Base-by-base conservation (phyloP, 768 basidiomycete species). In the Rhodotorula graminis region DNA sequence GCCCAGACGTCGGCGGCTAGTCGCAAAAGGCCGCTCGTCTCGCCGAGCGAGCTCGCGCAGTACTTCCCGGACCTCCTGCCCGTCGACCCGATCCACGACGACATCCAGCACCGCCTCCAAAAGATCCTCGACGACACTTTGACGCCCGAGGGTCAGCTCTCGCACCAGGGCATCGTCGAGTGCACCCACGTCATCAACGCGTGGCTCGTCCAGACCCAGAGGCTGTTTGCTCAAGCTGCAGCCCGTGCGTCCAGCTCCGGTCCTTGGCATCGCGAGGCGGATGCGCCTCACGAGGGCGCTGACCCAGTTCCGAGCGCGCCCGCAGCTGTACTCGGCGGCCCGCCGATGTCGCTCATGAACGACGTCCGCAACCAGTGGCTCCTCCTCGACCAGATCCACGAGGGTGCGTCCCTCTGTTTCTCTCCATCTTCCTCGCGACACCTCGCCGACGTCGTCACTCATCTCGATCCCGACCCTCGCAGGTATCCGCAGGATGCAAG, bases 341-440 rank as follows among this genome's bases (percentile, higher is more conserved):
- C 65, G 33, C 57, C 57, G 2, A 18, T 12, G 5, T 15, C 31
- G 15, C 57, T 66, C 11, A 21, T 59, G 16, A 11, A 59, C 27
- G 57, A 59, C 27, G 49, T 66, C 52, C 60, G 59, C 18, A 31
- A 25, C 25, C 59, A 65, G 1, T 70, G 69, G 69, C 9, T 4
- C 29, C 29, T 66, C n/a, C 59, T 72, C 12, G 71, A 72, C 49
- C 49, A 64, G 31, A 64, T 72, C 31, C 71, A 72, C 62, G 62
- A 57, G 15, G 71, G 61, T 27, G 37, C n/a, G 64, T 23, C 21
- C 16, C 31, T 44, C 27, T n/a, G n/a, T n/a, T n/a, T 46, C 49
- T 42, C 31, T n/a, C 50, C 50, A 0, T 37, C 12, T 11, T n/a
- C n/a, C 40, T 25, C 50, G 11, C 16, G 27, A 19, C 23, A 23